Evolutionary conservation across 768 basidiomycete species (phyloP), one percentile per base, ranked within the genome.

Genomic region (Tulasnella sp.): DNA sequence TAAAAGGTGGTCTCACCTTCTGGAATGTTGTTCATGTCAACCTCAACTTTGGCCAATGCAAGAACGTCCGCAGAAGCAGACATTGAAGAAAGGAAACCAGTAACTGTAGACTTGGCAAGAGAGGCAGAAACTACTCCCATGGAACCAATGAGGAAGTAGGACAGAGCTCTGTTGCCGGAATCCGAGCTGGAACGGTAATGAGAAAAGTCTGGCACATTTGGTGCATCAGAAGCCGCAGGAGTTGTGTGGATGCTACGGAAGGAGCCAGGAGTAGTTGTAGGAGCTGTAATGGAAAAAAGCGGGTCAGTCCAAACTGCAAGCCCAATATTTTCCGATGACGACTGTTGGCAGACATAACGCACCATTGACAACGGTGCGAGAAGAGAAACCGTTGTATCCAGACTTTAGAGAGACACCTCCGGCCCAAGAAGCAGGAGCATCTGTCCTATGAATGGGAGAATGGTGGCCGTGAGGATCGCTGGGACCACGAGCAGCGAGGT

Each of bases 61-160:
- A 98, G 80, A 47, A 99, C 93, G 64, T 99, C 95, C 31, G 93
- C 91, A 33, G 91, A 93, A 20, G 95, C 95, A 46, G 88, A 76
- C 90, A 99, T 93, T 57, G 89, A 91, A 62, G 83, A 78, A 55
- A 99, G 73, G 70, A 98, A 92, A 67, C 93, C 92, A 55, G 87
- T 78, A 58, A 98, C 81, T 58, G 82, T 79, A 28, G 89, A 88
- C 70, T 98, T 93, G 60, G 92, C 92, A 53, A 79, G 88, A 16
- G 89, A 89, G 49, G 93, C 95, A 56, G 88, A 81, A 66, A 99
- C 77, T 61, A 95, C 76, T 62, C 95, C 95, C 61, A 96, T 75
- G 35, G 89, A 75, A 60, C 89, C 86, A 57, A 89, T 78, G 83
- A 90, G 84, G 67, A 90, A 82, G 70, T 90, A 90, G 33, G 83